Percentiles rank a stretch among this genome's conserved stretches.
phyloP scores from a whole-genome alignment of 768 basidiomycete genomes.

The Lactifluus echinatus region DNA sequence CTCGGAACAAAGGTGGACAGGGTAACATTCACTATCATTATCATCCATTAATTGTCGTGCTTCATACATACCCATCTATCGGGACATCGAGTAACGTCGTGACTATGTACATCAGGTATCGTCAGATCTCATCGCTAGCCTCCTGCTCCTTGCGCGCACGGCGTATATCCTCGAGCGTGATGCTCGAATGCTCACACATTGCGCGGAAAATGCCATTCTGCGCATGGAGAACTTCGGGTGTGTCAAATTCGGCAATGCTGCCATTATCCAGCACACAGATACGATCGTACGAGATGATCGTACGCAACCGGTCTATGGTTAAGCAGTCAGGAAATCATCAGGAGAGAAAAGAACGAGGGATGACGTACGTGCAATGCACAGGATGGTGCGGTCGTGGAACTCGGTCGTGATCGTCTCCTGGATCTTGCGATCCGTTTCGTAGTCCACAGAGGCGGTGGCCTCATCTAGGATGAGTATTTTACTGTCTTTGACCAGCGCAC shows the following conservation, averaged over 20 bases:
- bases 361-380: conserved; percentile 77
- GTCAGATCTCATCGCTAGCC: background rate
- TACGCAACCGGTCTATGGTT: conserved; percentile 63
- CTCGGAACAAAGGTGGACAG: no score
- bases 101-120: background rate
- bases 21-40: no score
- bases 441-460: conserved; percentile 87
- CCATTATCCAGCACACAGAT: conserved; percentile 85
- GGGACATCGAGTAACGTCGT: background rate
- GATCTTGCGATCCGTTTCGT: conserved; percentile 84
- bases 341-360: background rate
- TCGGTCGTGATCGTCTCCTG: conserved; percentile 82
- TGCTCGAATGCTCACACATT: conserved; percentile 82
- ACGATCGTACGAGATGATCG: conserved; percentile 82
- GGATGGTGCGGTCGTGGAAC: conserved; percentile 76
- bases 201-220: conserved; percentile 65
- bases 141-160: conserved; percentile 27
- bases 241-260: conserved; percentile 77
- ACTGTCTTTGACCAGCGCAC: conserved; percentile 81
- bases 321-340: background rate
- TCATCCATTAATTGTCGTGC: background rate
- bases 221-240: conserved; percentile 56
- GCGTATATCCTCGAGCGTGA: conserved; percentile 61
- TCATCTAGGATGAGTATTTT: conserved; percentile 85
- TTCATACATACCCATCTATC: background rate